Percentiles rank a stretch among this genome's conserved stretches.
Conservation (phyloP, 768 basidiomycete species). For the Clavulina sp. region DNA sequence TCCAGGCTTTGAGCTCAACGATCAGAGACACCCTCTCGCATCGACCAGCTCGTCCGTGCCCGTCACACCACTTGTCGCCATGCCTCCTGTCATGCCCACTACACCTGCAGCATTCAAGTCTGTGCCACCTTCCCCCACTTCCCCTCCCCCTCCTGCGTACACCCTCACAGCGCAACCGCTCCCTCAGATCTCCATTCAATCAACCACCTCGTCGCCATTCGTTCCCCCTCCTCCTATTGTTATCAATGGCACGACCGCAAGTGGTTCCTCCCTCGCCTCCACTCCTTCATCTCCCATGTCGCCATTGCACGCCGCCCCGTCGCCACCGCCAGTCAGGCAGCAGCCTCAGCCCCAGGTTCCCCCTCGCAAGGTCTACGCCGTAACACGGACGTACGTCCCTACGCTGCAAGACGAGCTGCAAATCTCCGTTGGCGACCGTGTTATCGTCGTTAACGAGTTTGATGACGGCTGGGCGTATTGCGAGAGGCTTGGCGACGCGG, state of each 20-base stretch:
- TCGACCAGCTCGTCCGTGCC: neutral
- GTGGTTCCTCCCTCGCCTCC: neutral
- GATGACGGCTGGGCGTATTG: constrained; percentile 3
- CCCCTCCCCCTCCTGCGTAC: neutral
- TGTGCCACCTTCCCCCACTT: neutral
- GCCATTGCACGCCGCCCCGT: neutral
- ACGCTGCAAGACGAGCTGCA: neutral
- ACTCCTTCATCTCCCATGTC: neutral
- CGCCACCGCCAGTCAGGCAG: neutral
- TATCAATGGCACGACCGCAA: neutral
- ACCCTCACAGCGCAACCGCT: neutral
- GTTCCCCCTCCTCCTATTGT: neutral
- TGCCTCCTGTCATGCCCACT: neutral
- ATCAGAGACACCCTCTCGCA: neutral
- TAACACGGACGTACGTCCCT: neutral
- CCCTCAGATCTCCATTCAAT: no score
- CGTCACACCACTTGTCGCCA: neutral
- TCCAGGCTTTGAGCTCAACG: neutral
- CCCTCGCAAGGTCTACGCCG: neutral
- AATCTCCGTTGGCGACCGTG: neutral
- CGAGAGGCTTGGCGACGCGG: neutral
- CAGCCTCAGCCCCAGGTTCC: neutral
- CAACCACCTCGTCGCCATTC: neutral
- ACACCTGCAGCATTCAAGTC: neutral
- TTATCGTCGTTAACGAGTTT: neutral